phyloP scores from a whole-genome alignment of 2,329 filamentous ascomycete species.

The Colletotrichum agaves region DNA sequence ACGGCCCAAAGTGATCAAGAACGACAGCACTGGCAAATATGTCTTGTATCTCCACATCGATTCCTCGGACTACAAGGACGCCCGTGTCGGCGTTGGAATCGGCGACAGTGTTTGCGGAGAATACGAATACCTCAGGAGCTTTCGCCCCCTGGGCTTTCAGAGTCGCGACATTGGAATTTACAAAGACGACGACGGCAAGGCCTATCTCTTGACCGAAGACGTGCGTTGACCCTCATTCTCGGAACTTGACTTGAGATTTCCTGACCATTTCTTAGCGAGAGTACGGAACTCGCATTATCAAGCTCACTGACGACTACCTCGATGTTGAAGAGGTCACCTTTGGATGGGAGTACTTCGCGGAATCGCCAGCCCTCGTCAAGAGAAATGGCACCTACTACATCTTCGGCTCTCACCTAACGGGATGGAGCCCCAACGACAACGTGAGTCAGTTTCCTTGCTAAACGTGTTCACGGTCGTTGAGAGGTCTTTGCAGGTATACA shows the following conservation, averaged over 20 bases:
- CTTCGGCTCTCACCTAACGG: constrained; percentile 68
- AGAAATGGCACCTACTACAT: constrained; percentile 70
- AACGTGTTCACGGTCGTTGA: not conserved
- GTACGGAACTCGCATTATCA: constrained; percentile 58
- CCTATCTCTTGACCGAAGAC: constrained; percentile 72
- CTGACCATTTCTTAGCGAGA: constrained; percentile 17
- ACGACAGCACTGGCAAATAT: constrained; percentile 70
- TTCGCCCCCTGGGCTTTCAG: constrained; percentile 46
- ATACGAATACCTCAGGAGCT: constrained; percentile 56
- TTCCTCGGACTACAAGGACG: constrained; percentile 68
- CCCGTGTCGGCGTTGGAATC: constrained; percentile 72
- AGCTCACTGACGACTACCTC: constrained; percentile 67
- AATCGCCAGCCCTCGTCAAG: constrained; percentile 73
- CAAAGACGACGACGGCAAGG: constrained; percentile 70
- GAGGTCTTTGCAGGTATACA: constrained; percentile 54
- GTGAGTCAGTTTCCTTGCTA: constrained; percentile 42
- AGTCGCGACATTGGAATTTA: constrained; percentile 70
- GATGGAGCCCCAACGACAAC: constrained; percentile 73
- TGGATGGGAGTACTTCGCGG: constrained; percentile 64
- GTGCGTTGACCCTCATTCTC: constrained; percentile 49
- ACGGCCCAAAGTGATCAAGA: constrained; percentile 75
- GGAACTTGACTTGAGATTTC: not conserved
- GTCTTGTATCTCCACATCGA: constrained; percentile 79
- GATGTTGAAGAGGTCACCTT: constrained; percentile 60
- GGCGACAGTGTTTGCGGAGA: constrained; percentile 68